Evolutionary conservation across 2,329 filamentous ascomycete species (phyloP).

Genomic region (Lomentospora prolificans): DNA sequence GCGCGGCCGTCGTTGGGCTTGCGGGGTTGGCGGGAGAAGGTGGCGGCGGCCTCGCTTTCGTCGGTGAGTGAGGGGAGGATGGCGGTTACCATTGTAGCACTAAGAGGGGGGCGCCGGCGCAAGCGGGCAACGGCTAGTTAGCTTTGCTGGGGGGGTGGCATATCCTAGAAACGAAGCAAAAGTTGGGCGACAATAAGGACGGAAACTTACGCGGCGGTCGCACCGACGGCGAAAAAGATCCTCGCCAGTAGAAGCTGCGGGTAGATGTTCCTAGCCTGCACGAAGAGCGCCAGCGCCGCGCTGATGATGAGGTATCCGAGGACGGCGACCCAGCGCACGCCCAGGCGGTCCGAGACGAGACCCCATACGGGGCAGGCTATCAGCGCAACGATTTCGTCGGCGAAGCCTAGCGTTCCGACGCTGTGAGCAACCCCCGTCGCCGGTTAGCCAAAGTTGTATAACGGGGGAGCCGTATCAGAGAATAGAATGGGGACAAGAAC

Average conservation of each 20-base stretch:
- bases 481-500: neutral
- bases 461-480: too few relatives aligned
- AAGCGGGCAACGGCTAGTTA: too few relatives aligned
- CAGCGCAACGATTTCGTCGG: conserved; percentile 72
- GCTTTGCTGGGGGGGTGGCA: too few relatives aligned
- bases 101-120: conserved; percentile 17
- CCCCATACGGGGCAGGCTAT: conserved; percentile 76
- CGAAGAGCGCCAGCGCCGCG: conserved; percentile 65
- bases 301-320: conserved; percentile 77
- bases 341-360: conserved; percentile 64
- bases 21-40: conserved; percentile 9
- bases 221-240: conserved; percentile 81
- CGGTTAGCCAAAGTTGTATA: neutral
- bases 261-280: conserved; percentile 80
- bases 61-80: conserved; percentile 67
- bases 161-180: conserved; percentile 9
- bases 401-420: conserved; percentile 77
- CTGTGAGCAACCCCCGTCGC: neutral
- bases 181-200: neutral
- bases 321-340: conserved; percentile 63
- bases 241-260: conserved; percentile 78
- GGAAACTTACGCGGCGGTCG: conserved; percentile 63
- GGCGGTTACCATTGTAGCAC: conserved; percentile 92
- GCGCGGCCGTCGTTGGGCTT: conserved; percentile 26
- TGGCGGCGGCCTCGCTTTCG: conserved; percentile 25